Conservation (phyloP, 176 grass and related monocot species). For the Saccharum officinarum region DNA sequence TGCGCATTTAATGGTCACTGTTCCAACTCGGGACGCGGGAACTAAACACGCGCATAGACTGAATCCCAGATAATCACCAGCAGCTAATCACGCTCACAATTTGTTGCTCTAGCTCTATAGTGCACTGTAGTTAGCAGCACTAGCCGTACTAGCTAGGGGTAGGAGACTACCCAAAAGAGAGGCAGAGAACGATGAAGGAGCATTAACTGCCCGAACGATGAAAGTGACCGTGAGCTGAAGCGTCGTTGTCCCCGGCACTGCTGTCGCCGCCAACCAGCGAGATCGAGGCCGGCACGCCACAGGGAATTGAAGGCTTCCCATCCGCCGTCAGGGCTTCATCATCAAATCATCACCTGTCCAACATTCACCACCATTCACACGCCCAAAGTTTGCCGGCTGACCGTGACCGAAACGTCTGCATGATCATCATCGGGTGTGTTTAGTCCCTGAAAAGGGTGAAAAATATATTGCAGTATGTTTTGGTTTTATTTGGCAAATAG, state of each 20-base stretch:
- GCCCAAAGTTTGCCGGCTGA: too few species aligned
- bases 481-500: too few species aligned
- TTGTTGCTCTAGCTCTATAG: too few species aligned
- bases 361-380: background rate
- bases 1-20: too few species aligned
- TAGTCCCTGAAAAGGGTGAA: too few species aligned
- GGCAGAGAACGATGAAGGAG: background rate
- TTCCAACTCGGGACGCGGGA: too few species aligned
- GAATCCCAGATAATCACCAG: too few species aligned
- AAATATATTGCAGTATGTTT: too few species aligned
- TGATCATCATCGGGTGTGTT: too few species aligned
- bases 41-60: too few species aligned
- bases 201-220: background rate
- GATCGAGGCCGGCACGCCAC: background rate
- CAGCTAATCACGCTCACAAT: too few species aligned
- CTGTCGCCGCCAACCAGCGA: slow-evolving; percentile 13
- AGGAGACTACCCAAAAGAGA: background rate
- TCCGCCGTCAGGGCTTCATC: background rate
- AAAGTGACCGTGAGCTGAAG: background rate
- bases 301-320: background rate
- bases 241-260: slow-evolving; percentile 27
- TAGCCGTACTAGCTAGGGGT: background rate
- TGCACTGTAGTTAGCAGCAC: background rate
- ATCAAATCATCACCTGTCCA: background rate
- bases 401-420: too few species aligned